Evolutionary conservation across 768 basidiomycete species (phyloP).

Genomic region (Mrakia blollopis): DNA sequence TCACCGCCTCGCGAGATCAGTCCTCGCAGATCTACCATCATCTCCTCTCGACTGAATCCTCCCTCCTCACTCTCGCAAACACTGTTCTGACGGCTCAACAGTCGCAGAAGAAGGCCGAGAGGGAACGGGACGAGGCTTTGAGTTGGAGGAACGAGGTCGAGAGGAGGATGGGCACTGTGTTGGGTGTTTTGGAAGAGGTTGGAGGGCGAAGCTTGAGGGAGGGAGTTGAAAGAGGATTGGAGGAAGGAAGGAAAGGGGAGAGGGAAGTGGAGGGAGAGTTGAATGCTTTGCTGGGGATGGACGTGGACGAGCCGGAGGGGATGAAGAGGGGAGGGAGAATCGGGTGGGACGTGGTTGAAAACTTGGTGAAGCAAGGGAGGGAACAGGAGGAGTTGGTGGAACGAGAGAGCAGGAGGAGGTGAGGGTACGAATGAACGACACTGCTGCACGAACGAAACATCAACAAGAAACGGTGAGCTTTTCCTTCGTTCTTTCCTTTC

Average conservation of each 20-base stretch:
- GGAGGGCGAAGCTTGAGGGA: background rate
- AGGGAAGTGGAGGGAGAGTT: constrained; percentile 10
- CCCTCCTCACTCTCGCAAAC: background rate
- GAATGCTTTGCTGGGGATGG: constrained; percentile 5
- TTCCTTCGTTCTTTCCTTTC: background rate
- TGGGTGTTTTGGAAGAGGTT: constrained; percentile 8
- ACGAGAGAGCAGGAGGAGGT: too few relatives aligned
- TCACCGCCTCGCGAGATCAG: constrained; percentile 4
- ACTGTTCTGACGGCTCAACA: background rate
- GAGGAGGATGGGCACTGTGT: background rate
- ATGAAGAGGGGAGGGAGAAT: background rate
- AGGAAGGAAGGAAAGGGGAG: background rate
- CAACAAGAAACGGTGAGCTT: background rate
- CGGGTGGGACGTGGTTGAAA: background rate
- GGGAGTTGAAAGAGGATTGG: background rate
- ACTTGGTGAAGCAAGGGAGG: background rate
- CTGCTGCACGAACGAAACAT: too few relatives aligned
- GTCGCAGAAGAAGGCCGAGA: background rate
- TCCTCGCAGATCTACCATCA: constrained; percentile 16
- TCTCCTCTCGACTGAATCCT: constrained; percentile 1
- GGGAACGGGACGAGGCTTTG: constrained; percentile 8
- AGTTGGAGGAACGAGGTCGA: background rate
- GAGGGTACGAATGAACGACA: too few relatives aligned
- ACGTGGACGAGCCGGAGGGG: background rate
- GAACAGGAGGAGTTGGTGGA: background rate